Conservation (phyloP, 139 green algal species). For the Chlamydomonas sphaeroides region DNA sequence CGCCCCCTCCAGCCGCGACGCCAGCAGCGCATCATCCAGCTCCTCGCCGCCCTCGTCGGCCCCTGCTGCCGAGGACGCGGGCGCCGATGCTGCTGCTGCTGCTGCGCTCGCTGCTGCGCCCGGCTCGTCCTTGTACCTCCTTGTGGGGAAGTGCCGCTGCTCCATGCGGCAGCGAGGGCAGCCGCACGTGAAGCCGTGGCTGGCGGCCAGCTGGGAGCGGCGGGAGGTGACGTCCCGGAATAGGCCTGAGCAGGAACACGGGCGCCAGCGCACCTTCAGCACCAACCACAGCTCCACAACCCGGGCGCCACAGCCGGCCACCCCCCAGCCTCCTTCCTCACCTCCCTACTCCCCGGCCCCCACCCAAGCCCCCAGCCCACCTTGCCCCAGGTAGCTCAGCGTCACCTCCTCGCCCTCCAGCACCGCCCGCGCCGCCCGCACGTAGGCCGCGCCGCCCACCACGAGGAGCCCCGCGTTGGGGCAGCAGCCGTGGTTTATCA, state of each 20-base stretch:
- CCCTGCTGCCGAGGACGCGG: background rate
- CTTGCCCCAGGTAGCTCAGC: slow-evolving; percentile 17
- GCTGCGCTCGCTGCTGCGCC: background rate
- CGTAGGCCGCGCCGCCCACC: slow-evolving; percentile 7
- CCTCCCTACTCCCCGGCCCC: too few species aligned
- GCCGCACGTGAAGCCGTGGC: slow-evolving; percentile 40
- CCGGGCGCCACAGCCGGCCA: too few species aligned
- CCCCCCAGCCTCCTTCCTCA: too few species aligned
- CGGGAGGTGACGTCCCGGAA: slow-evolving; percentile 18
- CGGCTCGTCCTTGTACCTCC: background rate
- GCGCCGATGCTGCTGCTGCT: too few species aligned
- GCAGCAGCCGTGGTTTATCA: slow-evolving; percentile 39
- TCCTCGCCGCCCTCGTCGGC: background rate
- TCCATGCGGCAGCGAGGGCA: slow-evolving; percentile 40
- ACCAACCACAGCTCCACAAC: too few species aligned
- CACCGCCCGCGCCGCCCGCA: slow-evolving; percentile 9
- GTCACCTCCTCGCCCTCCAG: slow-evolving; percentile 7
- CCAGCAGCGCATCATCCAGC: slow-evolving; percentile 3
- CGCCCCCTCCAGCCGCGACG: background rate
- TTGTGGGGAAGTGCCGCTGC: slow-evolving; percentile 31
- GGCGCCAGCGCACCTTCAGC: too few species aligned
- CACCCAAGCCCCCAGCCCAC: background rate
- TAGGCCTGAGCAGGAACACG: background rate
- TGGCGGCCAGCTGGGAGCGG: background rate
- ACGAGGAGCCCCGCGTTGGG: slow-evolving; percentile 21